Evolutionary conservation across 106 monocot genomes (phyloP).

Genomic region (Dendrobium chrysotoxum): DNA sequence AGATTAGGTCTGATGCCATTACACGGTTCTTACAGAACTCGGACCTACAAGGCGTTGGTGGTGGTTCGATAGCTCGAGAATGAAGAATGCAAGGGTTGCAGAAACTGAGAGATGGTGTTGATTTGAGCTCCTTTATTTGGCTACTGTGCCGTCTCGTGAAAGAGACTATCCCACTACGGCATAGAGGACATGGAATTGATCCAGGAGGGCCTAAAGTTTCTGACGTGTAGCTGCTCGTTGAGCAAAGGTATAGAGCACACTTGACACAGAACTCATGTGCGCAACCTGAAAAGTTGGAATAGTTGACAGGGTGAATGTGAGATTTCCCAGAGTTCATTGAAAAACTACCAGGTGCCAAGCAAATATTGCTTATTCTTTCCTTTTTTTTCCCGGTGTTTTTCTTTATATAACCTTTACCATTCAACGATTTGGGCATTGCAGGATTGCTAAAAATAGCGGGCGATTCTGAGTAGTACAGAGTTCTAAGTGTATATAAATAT

Average conservation of each 20-base stretch:
- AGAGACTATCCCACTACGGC: constrained; percentile 70
- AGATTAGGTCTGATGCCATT: constrained; percentile 44
- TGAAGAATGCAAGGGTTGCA: constrained; percentile 77
- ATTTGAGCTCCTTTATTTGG: constrained; percentile 40
- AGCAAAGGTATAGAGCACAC: constrained; percentile 84
- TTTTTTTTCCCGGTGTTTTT: too few species aligned
- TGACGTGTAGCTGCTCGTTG: constrained; percentile 46
- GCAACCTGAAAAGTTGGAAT: constrained; percentile 51
- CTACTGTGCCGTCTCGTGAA: constrained; percentile 42
- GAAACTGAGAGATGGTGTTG: constrained; percentile 42
- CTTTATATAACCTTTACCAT: too few species aligned
- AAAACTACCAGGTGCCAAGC: too few species aligned
- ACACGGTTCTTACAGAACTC: constrained; percentile 40
- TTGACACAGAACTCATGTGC: constrained; percentile 76
- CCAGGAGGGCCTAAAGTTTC: constrained; percentile 54
- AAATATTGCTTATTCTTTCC: too few species aligned
- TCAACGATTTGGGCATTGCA: too few species aligned
- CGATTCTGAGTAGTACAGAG: too few species aligned
- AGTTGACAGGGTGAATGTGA: too few species aligned
- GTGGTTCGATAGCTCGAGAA: constrained; percentile 16
- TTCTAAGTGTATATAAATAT: too few species aligned
- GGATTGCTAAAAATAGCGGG: too few species aligned
- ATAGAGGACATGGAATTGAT: constrained; percentile 88
- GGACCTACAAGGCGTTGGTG: constrained; percentile 13
- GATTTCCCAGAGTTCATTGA: too few species aligned